Evolutionary conservation across 2,329 filamentous ascomycete genomes (phyloP).

Genomic region (Davidsoniella neocaledoniae): DNA sequence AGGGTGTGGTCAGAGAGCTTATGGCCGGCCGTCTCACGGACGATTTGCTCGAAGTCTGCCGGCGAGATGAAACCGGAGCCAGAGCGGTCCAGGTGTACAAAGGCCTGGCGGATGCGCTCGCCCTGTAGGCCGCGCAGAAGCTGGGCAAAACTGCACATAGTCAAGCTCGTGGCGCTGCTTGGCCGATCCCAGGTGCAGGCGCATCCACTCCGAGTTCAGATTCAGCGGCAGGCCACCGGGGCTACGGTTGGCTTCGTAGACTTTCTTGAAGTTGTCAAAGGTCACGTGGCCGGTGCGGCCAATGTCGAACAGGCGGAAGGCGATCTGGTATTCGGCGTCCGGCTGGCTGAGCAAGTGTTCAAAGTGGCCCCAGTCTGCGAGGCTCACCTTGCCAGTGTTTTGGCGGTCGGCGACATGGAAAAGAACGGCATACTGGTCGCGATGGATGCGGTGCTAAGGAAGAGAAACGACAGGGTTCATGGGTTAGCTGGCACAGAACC

Average conservation of each 20-base stretch:
- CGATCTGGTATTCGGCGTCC: slow-evolving; percentile 97
- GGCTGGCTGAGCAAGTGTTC: slow-evolving; percentile 87
- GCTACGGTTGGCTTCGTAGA: slow-evolving; percentile 84
- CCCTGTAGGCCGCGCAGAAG: slow-evolving; percentile 94
- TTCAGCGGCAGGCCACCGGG: slow-evolving; percentile 76
- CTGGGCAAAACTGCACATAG: slow-evolving; percentile 89
- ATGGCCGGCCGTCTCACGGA: slow-evolving; percentile 78
- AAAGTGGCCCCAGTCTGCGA: slow-evolving; percentile 83
- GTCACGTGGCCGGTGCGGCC: slow-evolving; percentile 72
- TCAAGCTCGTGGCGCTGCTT: slow-evolving; percentile 81
- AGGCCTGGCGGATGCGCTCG: slow-evolving; percentile 88
- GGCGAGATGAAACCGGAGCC: slow-evolving; percentile 90
- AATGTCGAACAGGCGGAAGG: slow-evolving; percentile 88
- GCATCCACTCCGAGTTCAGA: slow-evolving; percentile 94
- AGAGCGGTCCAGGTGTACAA: slow-evolving; percentile 79
- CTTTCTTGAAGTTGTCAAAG: slow-evolving; percentile 69
- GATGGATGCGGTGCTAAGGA: slow-evolving; percentile 83
- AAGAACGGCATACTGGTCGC: slow-evolving; percentile 86
- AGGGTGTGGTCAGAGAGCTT: slow-evolving; percentile 95
- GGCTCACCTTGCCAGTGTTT: slow-evolving; percentile 52
- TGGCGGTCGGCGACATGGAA: slow-evolving; percentile 80
- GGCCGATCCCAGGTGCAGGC: slow-evolving; percentile 78
- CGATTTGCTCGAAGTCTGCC: slow-evolving; percentile 92
- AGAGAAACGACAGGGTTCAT: slow-evolving; percentile 8
- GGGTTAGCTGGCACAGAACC: no score